Evolutionary conservation across 352 stramenopile species (phyloP), one percentile per base, ranked within the genome.

Genomic region (Phytopythium cucurbitacearum): DNA sequence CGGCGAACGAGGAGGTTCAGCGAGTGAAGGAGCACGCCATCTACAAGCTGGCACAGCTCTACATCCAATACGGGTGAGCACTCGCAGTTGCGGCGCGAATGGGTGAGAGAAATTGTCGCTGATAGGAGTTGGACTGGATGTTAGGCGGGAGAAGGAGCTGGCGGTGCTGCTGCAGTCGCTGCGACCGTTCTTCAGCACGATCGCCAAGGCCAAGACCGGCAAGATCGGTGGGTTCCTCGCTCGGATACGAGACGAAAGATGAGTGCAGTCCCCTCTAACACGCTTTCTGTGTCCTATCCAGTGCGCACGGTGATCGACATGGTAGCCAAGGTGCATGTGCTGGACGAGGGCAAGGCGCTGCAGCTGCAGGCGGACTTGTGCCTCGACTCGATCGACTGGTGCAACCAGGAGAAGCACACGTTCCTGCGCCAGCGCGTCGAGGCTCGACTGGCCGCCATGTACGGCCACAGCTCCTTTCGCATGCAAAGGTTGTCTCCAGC

Each of bases 371-470:
- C 80, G 7, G 80, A 98, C 44, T 80, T 99, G 42, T 99, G 96
- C 63, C 67, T 93, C 45, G 92, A 98, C 65, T 98, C 97, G 55
- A 97, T 99, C 59, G 76, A 92, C 40, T 97, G 90, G 88, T 97
- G 90, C 77, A 96, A 91, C 58, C 59, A 73, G 48, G 91, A 98
- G 63, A 97, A 97, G 66, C 88, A 98, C 50, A 95, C 90, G n/a
- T 99, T 99, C 77, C 71, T 99, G 38, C 90, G 96, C 43, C 97
- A 99, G 76, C 91, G 97, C 49, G 94, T 99, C 16, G 92, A 99
- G 73, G 91, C 92, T 12, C 96, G 97, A 42, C 81, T 99, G 28
- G 95, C 96, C 16, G 83, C 80, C 39, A 92, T 94, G 74, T 87
- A 64, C 47, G 65, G 21, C 21, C 21, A 28, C 21, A 28, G 21